Percentiles rank a stretch among this genome's conserved stretches.
Evolutionary conservation across 192 early-diverging fungal species (phyloP).

Genomic region (Diversispora eburnea): DNA sequence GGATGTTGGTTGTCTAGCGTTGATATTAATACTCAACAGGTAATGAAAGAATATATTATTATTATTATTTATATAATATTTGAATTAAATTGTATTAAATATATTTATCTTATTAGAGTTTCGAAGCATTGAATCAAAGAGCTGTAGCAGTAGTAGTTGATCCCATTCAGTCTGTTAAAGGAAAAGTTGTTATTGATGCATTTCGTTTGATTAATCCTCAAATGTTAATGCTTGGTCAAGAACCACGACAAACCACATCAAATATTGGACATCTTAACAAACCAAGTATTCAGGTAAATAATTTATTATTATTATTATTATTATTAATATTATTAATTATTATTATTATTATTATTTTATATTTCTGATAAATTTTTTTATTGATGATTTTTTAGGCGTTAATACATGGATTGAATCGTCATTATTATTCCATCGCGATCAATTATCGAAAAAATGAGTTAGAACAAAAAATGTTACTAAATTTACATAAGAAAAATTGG

Average conservation of each 20-base stretch:
- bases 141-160: constrained; percentile 98
- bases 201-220: constrained; percentile 96
- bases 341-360: background rate
- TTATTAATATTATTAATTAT: background rate
- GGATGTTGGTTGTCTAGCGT: constrained; percentile 99
- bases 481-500: constrained; percentile 99
- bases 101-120: constrained; percentile 54
- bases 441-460: constrained; percentile 99
- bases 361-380: background rate
- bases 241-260: constrained; percentile 96
- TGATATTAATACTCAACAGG: constrained; percentile 98
- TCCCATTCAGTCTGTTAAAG: constrained; percentile 99
- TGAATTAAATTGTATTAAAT: background rate
- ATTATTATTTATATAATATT: background rate
- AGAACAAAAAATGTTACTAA: constrained; percentile 98
- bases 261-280: constrained; percentile 99
- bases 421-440: constrained; percentile 99
- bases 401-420: constrained; percentile 96
- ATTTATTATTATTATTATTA: background rate
- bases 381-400: constrained; percentile 55
- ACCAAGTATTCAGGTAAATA: constrained; percentile 82
- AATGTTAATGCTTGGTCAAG: constrained; percentile 77
- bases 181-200: constrained; percentile 99
- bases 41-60: constrained; percentile 27
- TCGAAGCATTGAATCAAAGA: constrained; percentile 89